phyloP scores from a whole-genome alignment of 345 rosid genomes.

The Atalantia buxifolia region DNA sequence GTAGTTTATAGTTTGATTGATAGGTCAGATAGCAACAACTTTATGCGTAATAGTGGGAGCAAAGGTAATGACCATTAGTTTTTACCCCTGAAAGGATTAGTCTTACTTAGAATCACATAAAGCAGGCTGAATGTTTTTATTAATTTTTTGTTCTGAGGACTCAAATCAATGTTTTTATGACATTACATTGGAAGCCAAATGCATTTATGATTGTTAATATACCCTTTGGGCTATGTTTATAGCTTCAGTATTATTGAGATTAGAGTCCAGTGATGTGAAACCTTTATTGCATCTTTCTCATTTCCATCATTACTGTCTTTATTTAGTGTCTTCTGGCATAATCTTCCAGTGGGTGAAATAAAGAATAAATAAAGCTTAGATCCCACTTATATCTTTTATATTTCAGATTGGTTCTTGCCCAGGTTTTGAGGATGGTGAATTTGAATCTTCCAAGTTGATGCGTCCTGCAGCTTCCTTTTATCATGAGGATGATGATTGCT shows the following conservation, averaged over 20 bases:
- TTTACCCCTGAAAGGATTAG: no score
- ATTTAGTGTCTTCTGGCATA: background rate
- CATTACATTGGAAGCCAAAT: background rate
- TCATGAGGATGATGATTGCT: slow-evolving; percentile 63
- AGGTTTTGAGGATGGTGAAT: slow-evolving; percentile 97
- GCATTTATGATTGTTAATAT: background rate
- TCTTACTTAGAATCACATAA: background rate
- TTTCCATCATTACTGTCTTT: background rate
- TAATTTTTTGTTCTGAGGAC: background rate
- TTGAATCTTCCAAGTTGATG: slow-evolving; percentile 77
- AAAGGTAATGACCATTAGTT: no score
- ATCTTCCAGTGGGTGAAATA: slow-evolving; percentile 14
- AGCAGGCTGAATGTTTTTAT: background rate
- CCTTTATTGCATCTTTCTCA: background rate
- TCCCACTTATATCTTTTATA: slow-evolving; percentile 32
- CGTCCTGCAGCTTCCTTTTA: slow-evolving; percentile 81
- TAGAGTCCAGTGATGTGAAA: background rate
- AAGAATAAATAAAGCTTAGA: slow-evolving; percentile 18
- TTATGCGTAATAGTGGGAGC: background rate
- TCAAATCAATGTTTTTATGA: background rate
- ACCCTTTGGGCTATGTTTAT: background rate
- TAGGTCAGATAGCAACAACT: background rate
- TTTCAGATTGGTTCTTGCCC: slow-evolving; percentile 94
- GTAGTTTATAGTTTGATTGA: background rate
- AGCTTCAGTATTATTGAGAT: background rate